phyloP scores from a whole-genome alignment of 495 filamentous ascomycete species.

The Parathielavia appendiculata region DNA sequence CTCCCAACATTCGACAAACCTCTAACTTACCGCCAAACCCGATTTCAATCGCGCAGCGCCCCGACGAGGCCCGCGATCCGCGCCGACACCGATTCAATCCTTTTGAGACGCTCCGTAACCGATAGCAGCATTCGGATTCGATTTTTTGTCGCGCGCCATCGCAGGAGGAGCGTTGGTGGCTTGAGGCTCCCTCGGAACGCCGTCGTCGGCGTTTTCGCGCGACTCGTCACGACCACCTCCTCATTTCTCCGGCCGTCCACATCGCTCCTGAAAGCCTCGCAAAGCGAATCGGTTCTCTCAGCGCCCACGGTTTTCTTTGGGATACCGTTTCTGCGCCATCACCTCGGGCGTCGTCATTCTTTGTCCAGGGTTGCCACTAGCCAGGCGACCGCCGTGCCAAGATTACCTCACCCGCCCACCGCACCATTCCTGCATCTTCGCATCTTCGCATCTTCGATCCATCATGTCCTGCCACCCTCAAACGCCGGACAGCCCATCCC shows the following conservation, averaged over 20 bases:
- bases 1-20: conserved; percentile 27
- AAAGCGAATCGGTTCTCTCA: background rate
- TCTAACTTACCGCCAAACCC: conserved; percentile 15
- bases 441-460: conserved; percentile 24
- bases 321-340: background rate
- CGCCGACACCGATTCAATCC: conserved; percentile 14
- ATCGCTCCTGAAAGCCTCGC: conserved; percentile 20
- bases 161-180: conserved; percentile 23
- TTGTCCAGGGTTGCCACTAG: conserved; percentile 25
- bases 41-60: conserved; percentile 29
- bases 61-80: conserved; percentile 27
- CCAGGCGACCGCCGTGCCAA: conserved; percentile 18
- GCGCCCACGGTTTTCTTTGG: conserved; percentile 9
- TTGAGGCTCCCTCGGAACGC: conserved; percentile 21
- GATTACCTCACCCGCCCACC: conserved; percentile 17
- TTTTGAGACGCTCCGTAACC: conserved; percentile 2
- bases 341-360: conserved; percentile 1
- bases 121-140: background rate
- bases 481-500: conserved; percentile 56
- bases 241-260: conserved; percentile 30
- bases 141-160: conserved; percentile 20
- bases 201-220: conserved; percentile 38
- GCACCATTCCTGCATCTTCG: background rate
- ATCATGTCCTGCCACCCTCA: conserved; percentile 55
- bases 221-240: conserved; percentile 37